These are phyloP conservation scores for Helenozyma baotianmanensis DNA, from an alignment of 805 yeast species.

Conservation along the genomic window DNA sequence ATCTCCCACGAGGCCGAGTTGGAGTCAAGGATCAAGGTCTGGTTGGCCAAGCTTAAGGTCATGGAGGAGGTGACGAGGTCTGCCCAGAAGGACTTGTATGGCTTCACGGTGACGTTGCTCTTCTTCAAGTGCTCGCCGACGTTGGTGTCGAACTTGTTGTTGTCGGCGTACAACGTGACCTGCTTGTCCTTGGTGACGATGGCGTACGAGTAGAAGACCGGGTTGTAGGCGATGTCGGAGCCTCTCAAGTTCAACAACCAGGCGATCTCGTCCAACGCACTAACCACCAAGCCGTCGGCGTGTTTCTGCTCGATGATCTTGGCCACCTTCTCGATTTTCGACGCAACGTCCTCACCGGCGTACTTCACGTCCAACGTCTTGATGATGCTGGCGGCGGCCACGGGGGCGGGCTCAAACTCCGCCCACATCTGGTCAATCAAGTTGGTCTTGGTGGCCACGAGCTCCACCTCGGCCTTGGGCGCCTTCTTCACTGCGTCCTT, in stretches of 20 bases:
- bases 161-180: conserved; percentile 41
- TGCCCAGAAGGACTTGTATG: conserved; percentile 45
- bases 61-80: conserved; percentile 37
- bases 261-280: conserved; percentile 50
- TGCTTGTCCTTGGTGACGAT: conserved; percentile 26
- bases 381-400: conserved; percentile 45
- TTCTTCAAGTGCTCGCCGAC: conserved; percentile 22
- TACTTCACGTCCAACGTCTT: conserved; percentile 46
- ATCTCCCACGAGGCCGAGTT: conserved; percentile 37
- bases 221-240: conserved; percentile 51
- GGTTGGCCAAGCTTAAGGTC: conserved; percentile 26
- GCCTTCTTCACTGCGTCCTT: conserved; percentile 19
- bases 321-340: conserved; percentile 51
- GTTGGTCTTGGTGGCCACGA: conserved; percentile 50
- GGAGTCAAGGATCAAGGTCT: conserved; percentile 28
- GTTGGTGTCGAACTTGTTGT: conserved; percentile 32
- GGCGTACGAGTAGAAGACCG: conserved; percentile 46
- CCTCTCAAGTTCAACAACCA: conserved; percentile 53
- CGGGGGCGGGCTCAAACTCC: conserved; percentile 60
- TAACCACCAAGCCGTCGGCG: conserved; percentile 36
- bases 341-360: conserved; percentile 59
- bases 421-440: conserved; percentile 75
- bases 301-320: conserved; percentile 18
- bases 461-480: conserved; percentile 32
- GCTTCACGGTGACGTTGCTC: conserved; percentile 28